Percentiles rank a stretch among this genome's conserved stretches.
Conservation (phyloP, 1,284 basidiomycete species). For the Ustilago sp. region DNA sequence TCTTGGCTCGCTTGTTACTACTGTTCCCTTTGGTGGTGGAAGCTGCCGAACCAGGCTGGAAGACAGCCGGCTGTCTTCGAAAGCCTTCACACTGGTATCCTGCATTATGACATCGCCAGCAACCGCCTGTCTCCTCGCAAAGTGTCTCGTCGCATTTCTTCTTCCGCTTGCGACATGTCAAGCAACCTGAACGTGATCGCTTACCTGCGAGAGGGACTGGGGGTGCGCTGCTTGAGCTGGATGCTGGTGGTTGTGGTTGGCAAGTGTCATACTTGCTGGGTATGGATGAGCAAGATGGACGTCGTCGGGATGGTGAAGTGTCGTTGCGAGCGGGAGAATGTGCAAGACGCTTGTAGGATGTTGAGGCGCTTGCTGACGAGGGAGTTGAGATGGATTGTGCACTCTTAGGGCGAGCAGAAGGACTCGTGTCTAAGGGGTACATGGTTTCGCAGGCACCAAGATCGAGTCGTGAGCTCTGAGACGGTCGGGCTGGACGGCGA, state of each 20-base stretch:
- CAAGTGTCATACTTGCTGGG: neutral
- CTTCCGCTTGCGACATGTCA: conserved; percentile 49
- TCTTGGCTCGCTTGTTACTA: conserved; percentile 15
- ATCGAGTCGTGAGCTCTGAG: neutral
- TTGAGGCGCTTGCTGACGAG: neutral
- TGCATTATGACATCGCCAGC: conserved; percentile 51
- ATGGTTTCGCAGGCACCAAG: neutral
- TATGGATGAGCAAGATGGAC: conserved; percentile 3
- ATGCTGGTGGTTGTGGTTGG: neutral
- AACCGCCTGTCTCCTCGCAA: conserved; percentile 43
- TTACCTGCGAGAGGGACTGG: conserved; percentile 26
- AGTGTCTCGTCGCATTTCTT: conserved; percentile 51
- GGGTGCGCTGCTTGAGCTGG: neutral
- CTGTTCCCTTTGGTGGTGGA: conserved; percentile 18
- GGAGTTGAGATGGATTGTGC: neutral
- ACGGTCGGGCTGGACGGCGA: neutral
- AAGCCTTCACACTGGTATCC: conserved; percentile 49
- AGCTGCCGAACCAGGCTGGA: conserved; percentile 24
- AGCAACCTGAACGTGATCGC: conserved; percentile 40
- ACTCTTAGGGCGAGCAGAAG: neutral
- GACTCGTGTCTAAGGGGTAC: neutral
- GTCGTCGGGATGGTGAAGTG: neutral
- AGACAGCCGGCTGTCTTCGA: conserved; percentile 29
- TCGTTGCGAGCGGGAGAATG: neutral
- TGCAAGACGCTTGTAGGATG: neutral